Base-by-base conservation (phyloP, 129 eudicot species). In the Lonicera japonica region DNA sequence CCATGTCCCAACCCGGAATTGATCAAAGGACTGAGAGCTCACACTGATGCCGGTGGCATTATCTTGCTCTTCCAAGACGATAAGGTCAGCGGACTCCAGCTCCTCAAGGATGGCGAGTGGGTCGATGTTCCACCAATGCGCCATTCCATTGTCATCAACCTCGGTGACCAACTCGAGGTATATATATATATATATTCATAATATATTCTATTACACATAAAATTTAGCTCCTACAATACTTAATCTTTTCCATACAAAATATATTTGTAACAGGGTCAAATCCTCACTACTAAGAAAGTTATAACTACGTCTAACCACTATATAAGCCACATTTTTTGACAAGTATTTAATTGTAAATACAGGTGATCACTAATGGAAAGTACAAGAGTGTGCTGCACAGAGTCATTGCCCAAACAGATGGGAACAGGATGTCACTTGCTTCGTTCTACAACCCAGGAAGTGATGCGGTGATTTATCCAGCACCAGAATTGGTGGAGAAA, bases 21-120 rank as follows among this genome's bases (percentile, higher is more conserved):
- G 43, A 78, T 85, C 68, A 85, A 81, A 70, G 94, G 94, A 12
- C 88, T 81, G 1, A 63, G 94, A 70, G 88, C 84, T 34, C 94
- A 85, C 73, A 81, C 83, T 1, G 83, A 84, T 69, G 92, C 92
- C 25, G 92, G 95, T 58, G 89, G 95, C 75, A 79, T 86, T 34
- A 79, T 86, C 65, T 63, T 86, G 60, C 81, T 86, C 45, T 85
- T 86, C 77, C 95, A 86, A 69, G 95, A 86, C 17, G 95, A 82
- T 60, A 82, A 71, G 64, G 89, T 86, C 56, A 77, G 89, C 46
- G 88, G 95, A 39, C 86, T 82, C 55, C 95, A 81, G 61, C 82
- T 81, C 17, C 92, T 81, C 25, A 81, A 85, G 66, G 85, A 78
- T 25, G 85, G 77, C 14, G 56, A 81, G 36, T 85, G 92, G 92